These are phyloP conservation scores for Ceratocystis cacaofunesta DNA, from an alignment of 2,329 filamentous ascomycete genomes.

Conservation along the genomic window DNA sequence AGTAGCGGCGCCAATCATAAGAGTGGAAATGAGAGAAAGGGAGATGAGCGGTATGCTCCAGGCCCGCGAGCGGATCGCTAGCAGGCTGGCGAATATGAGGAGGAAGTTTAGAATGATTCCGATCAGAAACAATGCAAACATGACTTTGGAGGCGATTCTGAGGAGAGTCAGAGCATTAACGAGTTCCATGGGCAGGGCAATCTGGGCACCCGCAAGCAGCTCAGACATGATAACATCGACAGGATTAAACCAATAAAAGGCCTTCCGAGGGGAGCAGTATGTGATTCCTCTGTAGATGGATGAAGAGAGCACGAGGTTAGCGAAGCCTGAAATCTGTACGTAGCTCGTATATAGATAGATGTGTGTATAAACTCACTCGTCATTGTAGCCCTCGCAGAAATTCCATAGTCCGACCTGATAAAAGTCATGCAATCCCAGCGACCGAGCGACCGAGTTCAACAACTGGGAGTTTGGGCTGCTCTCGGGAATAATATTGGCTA, in stretches of 20 bases:
- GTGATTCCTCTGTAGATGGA: slow-evolving; percentile 47
- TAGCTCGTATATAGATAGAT: not conserved
- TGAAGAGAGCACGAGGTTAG: not conserved
- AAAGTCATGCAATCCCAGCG: slow-evolving; percentile 80
- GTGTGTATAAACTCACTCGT: slow-evolving; percentile 31
- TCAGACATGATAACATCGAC: slow-evolving; percentile 67
- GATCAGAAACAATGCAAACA: slow-evolving; percentile 78
- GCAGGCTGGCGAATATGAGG: slow-evolving; percentile 50
- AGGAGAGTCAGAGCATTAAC: slow-evolving; percentile 60
- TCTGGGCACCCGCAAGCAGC: slow-evolving; percentile 66
- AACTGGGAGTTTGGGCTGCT: slow-evolving; percentile 56
- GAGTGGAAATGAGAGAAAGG: slow-evolving; percentile 49
- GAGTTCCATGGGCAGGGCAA: slow-evolving; percentile 63
- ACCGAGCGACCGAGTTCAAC: slow-evolving; percentile 76
- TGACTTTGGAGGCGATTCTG: slow-evolving; percentile 59
- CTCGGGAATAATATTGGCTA: slow-evolving; percentile 65
- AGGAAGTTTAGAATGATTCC: slow-evolving; percentile 55
- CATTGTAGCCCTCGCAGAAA: slow-evolving; percentile 74
- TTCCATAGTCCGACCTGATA: slow-evolving; percentile 88
- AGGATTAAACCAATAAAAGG: slow-evolving; percentile 83
- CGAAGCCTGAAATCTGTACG: not conserved
- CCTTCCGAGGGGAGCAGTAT: slow-evolving; percentile 52
- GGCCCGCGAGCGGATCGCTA: slow-evolving; percentile 39
- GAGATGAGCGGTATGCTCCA: slow-evolving; percentile 54
- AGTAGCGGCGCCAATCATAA: slow-evolving; percentile 54